Evolutionary conservation across 257 asterid genomes (phyloP).

Genomic region (Agastache rugosa): DNA sequence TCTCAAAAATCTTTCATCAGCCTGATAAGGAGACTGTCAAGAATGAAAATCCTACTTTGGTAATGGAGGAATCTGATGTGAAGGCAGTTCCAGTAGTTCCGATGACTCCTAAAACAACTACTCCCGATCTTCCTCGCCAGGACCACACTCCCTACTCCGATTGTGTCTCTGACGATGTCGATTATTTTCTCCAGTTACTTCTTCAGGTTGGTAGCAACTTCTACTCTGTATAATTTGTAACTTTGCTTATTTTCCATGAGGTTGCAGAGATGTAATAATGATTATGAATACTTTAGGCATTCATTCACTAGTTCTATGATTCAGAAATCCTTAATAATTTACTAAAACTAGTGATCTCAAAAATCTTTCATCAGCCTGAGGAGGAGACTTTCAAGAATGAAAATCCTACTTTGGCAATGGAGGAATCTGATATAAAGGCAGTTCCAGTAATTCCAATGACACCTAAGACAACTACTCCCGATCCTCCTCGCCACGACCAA

Average conservation of each 20-base stretch:
- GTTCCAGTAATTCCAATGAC: conserved; percentile 62
- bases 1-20: conserved; percentile 78
- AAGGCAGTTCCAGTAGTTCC: conserved; percentile 54
- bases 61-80: conserved; percentile 51
- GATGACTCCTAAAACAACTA: conserved; percentile 66
- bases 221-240: not conserved
- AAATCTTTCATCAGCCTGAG: conserved; percentile 68
- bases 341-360: conserved; percentile 53
- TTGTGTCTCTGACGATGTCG: conserved; percentile 37
- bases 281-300: not conserved
- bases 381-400: conserved; percentile 52
- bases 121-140: conserved; percentile 69
- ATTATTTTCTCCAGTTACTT: conserved; percentile 32
- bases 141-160: conserved; percentile 60
- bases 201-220: conserved; percentile 56
- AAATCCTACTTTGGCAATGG: conserved; percentile 34
- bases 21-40: conserved; percentile 53
- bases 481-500: conserved; percentile 62
- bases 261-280: not conserved
- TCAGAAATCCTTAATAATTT: not conserved
- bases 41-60: conserved; percentile 33
- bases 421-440: conserved; percentile 50
- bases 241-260: not conserved
- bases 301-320: not conserved
- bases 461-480: conserved; percentile 65